Evolutionary conservation across 1,284 basidiomycete species (phyloP).

Genomic region (Cryptococcus deneoformans): DNA sequence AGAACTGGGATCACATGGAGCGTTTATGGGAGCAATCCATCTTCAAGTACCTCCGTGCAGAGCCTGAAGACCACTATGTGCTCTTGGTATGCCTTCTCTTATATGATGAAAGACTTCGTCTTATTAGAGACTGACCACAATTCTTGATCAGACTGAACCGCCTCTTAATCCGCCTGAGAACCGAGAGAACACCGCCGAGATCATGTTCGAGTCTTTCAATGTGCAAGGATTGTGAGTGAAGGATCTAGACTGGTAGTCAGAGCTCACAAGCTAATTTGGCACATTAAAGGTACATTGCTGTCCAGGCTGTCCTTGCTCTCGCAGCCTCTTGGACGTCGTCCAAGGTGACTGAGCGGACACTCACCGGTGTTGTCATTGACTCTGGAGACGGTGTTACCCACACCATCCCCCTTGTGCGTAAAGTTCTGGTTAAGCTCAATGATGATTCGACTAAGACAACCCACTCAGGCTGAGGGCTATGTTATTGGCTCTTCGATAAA

Average conservation of each 20-base stretch:
- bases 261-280: background rate
- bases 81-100: slow-evolving; percentile 64
- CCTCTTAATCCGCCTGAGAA: slow-evolving; percentile 99
- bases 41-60: slow-evolving; percentile 98
- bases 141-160: slow-evolving; percentile 76
- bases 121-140: background rate
- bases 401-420: slow-evolving; percentile 49
- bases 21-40: slow-evolving; percentile 99
- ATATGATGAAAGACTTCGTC: background rate
- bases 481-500: slow-evolving; percentile 99
- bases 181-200: slow-evolving; percentile 98
- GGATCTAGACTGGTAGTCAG: no score
- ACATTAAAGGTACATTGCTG: slow-evolving; percentile 78
- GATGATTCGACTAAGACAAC: no score
- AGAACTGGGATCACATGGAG: slow-evolving; percentile 99
- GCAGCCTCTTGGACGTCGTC: slow-evolving; percentile 97
- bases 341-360: slow-evolving; percentile 85
- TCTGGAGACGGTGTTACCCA: slow-evolving; percentile 96
- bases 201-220: slow-evolving; percentile 99
- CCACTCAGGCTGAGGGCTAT: slow-evolving; percentile 75
- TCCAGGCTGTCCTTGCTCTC: slow-evolving; percentile 98
- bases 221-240: slow-evolving; percentile 61
- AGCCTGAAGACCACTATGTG: slow-evolving; percentile 99
- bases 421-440: background rate
- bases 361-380: slow-evolving; percentile 98